A percentile compares a stretch with the other conserved stretches of the same genome.
Evolutionary conservation across 108 stramenopile genomes (phyloP).

Genomic region (Nannochloropsis gaditana): DNA sequence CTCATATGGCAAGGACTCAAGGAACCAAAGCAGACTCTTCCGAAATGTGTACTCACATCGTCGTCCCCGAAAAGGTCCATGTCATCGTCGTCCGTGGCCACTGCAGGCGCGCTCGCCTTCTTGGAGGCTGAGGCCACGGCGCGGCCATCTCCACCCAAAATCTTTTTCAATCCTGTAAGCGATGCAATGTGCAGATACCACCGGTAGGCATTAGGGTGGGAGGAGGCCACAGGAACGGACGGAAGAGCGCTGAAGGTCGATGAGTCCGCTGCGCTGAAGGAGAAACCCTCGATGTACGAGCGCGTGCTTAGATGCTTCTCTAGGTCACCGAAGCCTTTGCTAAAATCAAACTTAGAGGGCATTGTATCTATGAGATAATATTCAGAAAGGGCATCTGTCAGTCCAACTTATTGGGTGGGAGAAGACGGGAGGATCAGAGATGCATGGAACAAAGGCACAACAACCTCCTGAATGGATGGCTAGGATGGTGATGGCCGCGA

Average conservation of each 20-base stretch:
- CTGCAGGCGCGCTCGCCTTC: neutral
- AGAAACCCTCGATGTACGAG: conserved; percentile 61
- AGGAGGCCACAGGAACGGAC: conserved; percentile 49
- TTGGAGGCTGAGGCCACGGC: neutral
- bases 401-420: neutral
- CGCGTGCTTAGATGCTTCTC: conserved; percentile 24
- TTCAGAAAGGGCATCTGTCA: neutral
- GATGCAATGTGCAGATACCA: conserved; percentile 65
- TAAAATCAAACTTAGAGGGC: neutral
- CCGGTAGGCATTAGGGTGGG: conserved; percentile 59
- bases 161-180: conserved; percentile 42
- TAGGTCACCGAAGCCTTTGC: conserved; percentile 14
- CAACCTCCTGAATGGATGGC: neutral
- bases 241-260: conserved; percentile 49
- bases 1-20: no score
- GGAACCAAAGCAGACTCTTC: no score
- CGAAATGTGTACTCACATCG: neutral
- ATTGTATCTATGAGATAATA: neutral
- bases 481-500: neutral
- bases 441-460: neutral
- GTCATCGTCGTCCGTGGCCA: neutral
- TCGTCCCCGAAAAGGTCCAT: conserved; percentile 17
- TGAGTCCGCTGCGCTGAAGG: conserved; percentile 56
- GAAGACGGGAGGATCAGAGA: neutral
- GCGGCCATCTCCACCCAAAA: neutral